Conservation (phyloP, 2,329 filamentous ascomycete species). For the Zopfia rhizophila region DNA sequence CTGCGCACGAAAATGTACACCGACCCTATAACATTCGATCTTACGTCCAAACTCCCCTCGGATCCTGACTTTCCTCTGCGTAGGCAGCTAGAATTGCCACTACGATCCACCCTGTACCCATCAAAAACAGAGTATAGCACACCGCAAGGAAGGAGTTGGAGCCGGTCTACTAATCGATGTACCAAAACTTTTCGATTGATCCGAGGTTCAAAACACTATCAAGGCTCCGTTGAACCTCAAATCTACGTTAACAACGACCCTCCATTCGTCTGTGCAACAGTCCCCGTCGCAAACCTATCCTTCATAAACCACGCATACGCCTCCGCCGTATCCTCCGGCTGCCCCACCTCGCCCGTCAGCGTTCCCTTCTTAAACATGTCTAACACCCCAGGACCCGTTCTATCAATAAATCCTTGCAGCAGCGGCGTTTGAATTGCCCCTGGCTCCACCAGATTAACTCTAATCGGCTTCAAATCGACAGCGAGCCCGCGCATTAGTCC, state of each 20-base stretch:
- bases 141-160: no score
- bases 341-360: slow-evolving; percentile 35
- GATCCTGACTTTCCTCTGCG: no score
- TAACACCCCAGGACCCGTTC: slow-evolving; percentile 23
- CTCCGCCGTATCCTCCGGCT: slow-evolving; percentile 54
- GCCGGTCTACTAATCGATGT: no score
- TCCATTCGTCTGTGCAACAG: slow-evolving; percentile 47
- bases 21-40: no score
- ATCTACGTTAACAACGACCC: slow-evolving; percentile 44
- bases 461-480: slow-evolving; percentile 54
- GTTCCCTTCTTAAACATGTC: slow-evolving; percentile 27
- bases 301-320: slow-evolving; percentile 58
- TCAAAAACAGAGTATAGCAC: no score
- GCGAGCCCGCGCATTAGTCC: slow-evolving; percentile 52
- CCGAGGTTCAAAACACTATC: no score
- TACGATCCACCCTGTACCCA: no score
- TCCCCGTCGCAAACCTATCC: slow-evolving; percentile 54
- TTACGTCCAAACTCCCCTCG: no score
- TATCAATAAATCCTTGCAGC: slow-evolving; percentile 37
- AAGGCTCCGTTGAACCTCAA: no score
- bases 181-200: no score
- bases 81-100: no score
- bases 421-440: slow-evolving; percentile 56
- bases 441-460: slow-evolving; percentile 56
- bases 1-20: no score